Percentiles rank a stretch among this genome's conserved stretches.
These are phyloP conservation scores for Centella asiatica DNA, from an alignment of 129 eudicot species.

Conservation along the genomic window DNA sequence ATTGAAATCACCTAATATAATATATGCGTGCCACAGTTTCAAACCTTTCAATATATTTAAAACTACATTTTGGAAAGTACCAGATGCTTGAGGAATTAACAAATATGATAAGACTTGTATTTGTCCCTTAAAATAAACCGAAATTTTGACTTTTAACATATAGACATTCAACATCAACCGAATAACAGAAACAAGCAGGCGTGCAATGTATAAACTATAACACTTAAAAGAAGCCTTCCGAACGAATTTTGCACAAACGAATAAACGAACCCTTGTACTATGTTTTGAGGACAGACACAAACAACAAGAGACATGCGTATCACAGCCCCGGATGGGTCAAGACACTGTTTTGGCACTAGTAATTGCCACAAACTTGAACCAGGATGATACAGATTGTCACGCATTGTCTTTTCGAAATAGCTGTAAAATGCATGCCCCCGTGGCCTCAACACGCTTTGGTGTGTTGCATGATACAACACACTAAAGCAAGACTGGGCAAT, in stretches of 20 bases:
- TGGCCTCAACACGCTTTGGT: no score
- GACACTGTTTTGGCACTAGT: background rate
- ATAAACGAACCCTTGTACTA: no score
- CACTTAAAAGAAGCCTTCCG: background rate
- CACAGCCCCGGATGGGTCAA: background rate
- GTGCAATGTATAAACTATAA: background rate
- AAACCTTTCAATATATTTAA: no score
- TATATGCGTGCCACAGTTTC: background rate
- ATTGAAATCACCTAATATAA: background rate
- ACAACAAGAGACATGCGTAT: background rate
- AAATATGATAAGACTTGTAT: no score
- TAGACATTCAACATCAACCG: conserved; percentile 1
- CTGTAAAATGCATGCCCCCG: background rate
- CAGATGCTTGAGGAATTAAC: background rate
- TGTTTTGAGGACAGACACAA: background rate
- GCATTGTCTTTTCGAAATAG: background rate
- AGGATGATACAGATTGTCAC: background rate
- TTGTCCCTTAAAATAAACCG: background rate
- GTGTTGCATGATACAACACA: no score
- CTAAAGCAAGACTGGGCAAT: no score
- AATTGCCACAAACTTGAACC: background rate
- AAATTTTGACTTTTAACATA: background rate
- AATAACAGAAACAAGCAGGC: conserved; percentile 6
- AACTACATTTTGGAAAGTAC: background rate
- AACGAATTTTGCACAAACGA: background rate